A percentile compares a stretch with the other conserved stretches of the same genome.
phyloP scores from a whole-genome alignment of 2,329 filamentous ascomycete species.

The Aspergillus sp. region DNA sequence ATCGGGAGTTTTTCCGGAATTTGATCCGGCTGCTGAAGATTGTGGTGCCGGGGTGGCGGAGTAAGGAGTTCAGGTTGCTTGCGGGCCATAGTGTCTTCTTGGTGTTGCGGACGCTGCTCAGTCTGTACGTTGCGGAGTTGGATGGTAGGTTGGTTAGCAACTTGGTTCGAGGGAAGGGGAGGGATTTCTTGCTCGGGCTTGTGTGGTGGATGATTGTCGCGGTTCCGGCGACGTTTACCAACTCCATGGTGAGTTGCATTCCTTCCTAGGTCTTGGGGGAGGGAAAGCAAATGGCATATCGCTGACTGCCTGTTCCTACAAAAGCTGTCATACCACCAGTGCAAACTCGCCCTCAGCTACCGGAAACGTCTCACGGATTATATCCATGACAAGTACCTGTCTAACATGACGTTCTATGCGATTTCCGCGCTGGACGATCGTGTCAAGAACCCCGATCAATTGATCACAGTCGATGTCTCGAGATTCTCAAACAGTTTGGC shows the following conservation, averaged over 20 bases:
- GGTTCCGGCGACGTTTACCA: constrained; percentile 92
- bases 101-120: constrained; percentile 82
- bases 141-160: constrained; percentile 90
- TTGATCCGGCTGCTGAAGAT: constrained; percentile 72
- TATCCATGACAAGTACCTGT: constrained; percentile 92
- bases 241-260: constrained; percentile 70
- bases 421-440: constrained; percentile 91
- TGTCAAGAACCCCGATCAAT: constrained; percentile 96
- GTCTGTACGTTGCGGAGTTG: constrained; percentile 90
- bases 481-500: constrained; percentile 94
- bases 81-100: constrained; percentile 90
- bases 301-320: background rate
- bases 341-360: constrained; percentile 86
- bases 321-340: constrained; percentile 92
- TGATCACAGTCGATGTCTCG: constrained; percentile 92
- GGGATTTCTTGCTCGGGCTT: constrained; percentile 78
- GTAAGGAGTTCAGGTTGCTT: constrained; percentile 76
- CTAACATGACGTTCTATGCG: constrained; percentile 96
- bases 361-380: constrained; percentile 85
- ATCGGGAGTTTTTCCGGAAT: constrained; percentile 75
- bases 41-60: constrained; percentile 82
- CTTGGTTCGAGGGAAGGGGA: constrained; percentile 81
- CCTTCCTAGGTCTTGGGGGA: background rate
- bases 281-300: too few relatives aligned
- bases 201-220: constrained; percentile 99